Evolutionary conservation across 2,329 filamentous ascomycete species (phyloP).

Genomic region (Fusarium piperis): DNA sequence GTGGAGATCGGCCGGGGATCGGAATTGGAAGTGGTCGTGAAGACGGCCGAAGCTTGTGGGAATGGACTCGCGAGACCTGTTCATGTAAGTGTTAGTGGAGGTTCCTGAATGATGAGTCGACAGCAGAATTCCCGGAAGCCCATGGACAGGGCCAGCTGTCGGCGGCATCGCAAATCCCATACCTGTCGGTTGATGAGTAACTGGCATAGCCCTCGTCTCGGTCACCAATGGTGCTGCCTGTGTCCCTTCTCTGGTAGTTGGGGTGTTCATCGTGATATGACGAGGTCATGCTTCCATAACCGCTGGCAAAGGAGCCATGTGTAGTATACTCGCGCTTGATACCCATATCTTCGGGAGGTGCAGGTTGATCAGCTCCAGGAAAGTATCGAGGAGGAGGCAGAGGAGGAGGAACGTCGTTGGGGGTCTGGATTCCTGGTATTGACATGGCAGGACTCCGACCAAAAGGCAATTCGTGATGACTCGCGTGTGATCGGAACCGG

Average conservation of each 20-base stretch:
- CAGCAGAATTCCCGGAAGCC: background rate
- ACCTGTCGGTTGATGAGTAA: constrained; percentile 53
- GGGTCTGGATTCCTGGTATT: constrained; percentile 52
- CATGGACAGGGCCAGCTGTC: background rate
- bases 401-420: constrained; percentile 53
- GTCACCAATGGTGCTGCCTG: constrained; percentile 38
- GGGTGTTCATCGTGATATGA: constrained; percentile 48
- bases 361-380: constrained; percentile 48
- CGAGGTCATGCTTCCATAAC: constrained; percentile 54
- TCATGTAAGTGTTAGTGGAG: constrained; percentile 27
- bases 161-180: constrained; percentile 16
- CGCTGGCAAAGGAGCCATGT: constrained; percentile 48
- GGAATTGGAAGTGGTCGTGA: constrained; percentile 61
- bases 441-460: constrained; percentile 52
- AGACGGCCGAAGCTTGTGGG: constrained; percentile 58
- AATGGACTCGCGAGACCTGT: constrained; percentile 55
- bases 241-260: constrained; percentile 47
- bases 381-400: constrained; percentile 57
- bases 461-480: constrained; percentile 46
- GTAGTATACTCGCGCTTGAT: constrained; percentile 42
- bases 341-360: constrained; percentile 43
- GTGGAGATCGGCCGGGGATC: constrained; percentile 57
- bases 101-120: background rate
- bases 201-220: constrained; percentile 58
- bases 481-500: constrained; percentile 41